A percentile compares a stretch with the other conserved stretches of the same genome.
Evolutionary conservation across 352 stramenopile species (phyloP).

Genomic region (Achlya hypogyna): DNA sequence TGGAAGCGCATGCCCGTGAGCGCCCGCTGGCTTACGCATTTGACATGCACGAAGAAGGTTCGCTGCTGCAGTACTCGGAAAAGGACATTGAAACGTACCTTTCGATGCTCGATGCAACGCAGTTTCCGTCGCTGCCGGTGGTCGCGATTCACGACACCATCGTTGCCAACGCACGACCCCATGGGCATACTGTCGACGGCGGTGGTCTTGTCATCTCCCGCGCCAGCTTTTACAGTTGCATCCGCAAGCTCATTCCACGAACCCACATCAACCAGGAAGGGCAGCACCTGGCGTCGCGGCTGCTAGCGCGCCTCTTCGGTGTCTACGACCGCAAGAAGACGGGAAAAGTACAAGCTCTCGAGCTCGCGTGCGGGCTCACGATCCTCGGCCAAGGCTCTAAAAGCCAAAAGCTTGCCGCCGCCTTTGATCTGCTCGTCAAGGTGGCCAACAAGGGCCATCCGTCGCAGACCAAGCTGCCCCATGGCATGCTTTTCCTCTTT

Average conservation of each 20-base stretch:
- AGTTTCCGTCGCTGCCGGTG: conserved; percentile 56
- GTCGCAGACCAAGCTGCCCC: conserved; percentile 33
- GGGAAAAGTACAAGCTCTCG: conserved; percentile 70
- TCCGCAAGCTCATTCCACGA: conserved; percentile 72
- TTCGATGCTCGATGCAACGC: conserved; percentile 72
- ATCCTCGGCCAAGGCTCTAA: conserved; percentile 80
- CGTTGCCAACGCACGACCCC: conserved; percentile 54
- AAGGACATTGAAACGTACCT: conserved; percentile 82
- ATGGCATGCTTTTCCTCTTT: conserved; percentile 81
- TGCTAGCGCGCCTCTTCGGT: conserved; percentile 76
- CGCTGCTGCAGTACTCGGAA: conserved; percentile 75
- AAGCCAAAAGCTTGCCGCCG: conserved; percentile 75
- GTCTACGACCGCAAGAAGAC: conserved; percentile 78
- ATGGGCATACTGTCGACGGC: conserved; percentile 18
- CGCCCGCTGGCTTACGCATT: conserved; percentile 80
- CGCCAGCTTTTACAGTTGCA: conserved; percentile 80
- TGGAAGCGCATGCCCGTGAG: conserved; percentile 78
- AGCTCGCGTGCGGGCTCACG: conserved; percentile 78
- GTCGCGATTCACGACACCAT: conserved; percentile 75
- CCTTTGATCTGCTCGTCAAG: conserved; percentile 83
- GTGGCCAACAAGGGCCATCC: conserved; percentile 28
- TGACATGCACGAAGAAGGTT: conserved; percentile 76
- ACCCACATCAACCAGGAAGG: conserved; percentile 56
- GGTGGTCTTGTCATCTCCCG: conserved; percentile 54
- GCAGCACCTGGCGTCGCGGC: conserved; percentile 76